These are phyloP conservation scores for Populus nigra DNA, from an alignment of 345 rosid genomes.

Conservation along the genomic window DNA sequence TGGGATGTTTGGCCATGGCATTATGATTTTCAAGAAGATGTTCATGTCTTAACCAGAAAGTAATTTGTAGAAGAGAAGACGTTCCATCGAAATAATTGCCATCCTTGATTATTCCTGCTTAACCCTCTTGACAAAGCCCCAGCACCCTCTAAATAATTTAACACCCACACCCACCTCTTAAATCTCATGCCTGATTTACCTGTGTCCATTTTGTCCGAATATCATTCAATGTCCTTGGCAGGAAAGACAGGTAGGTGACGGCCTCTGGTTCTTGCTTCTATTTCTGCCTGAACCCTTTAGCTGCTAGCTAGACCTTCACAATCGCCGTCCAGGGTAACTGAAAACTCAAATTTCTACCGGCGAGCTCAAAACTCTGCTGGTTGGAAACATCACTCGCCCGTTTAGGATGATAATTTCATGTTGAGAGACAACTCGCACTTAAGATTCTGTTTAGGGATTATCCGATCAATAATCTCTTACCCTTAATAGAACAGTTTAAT, in stretches of 20 bases:
- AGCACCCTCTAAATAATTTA: constrained; percentile 34
- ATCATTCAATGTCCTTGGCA: neutral
- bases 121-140: constrained; percentile 57
- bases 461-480: no score
- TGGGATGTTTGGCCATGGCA: neutral
- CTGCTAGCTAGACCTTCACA: neutral
- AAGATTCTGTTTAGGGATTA: no score
- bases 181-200: neutral
- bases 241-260: neutral
- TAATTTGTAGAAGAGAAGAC: constrained; percentile 27
- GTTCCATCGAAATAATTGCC: constrained; percentile 33
- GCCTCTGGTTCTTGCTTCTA: neutral
- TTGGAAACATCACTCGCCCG: neutral
- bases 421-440: no score
- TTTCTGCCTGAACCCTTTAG: neutral
- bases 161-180: neutral
- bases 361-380: neutral
- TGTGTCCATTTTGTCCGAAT: neutral
- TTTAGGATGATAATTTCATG: neutral
- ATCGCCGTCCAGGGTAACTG: neutral
- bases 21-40: neutral
- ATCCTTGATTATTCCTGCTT: constrained; percentile 36
- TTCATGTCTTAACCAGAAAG: constrained; percentile 39
- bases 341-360: no score
- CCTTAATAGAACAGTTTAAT: no score